Evolutionary conservation across 2,329 filamentous ascomycete genomes (phyloP).

Genomic region (Nemania sp.): DNA sequence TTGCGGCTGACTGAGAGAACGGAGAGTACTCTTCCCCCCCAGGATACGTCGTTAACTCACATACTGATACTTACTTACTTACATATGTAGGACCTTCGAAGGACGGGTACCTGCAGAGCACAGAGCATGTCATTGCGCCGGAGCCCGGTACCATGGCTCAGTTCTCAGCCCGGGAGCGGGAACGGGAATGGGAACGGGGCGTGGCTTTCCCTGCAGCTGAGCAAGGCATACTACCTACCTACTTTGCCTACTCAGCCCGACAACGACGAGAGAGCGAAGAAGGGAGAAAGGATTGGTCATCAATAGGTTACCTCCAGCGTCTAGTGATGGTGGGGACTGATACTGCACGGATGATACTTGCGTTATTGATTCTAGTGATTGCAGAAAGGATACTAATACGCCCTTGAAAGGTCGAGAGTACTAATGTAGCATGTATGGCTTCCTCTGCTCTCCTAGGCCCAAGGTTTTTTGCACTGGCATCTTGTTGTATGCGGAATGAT

Average conservation of each 20-base stretch:
- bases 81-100: constrained; percentile 2
- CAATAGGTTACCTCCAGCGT: background rate
- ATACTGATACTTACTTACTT: no score
- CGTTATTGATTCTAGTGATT: background rate
- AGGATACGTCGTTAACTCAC: no score
- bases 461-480: background rate
- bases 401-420: background rate
- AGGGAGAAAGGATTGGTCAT: background rate
- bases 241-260: no score
- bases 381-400: background rate
- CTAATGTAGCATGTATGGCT: background rate
- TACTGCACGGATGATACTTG: background rate
- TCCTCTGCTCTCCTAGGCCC: background rate
- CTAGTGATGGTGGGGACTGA: background rate
- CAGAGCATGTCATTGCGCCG: background rate
- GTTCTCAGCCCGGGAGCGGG: background rate
- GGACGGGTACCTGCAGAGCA: background rate
- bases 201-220: background rate
- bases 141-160: constrained; percentile 17
- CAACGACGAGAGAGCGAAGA: no score
- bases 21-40: no score
- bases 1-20: no score
- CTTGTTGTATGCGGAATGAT: background rate
- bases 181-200: background rate
- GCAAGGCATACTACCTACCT: no score